phyloP scores from a whole-genome alignment of 352 stramenopile species.

The Phytophthora hibernalis region DNA sequence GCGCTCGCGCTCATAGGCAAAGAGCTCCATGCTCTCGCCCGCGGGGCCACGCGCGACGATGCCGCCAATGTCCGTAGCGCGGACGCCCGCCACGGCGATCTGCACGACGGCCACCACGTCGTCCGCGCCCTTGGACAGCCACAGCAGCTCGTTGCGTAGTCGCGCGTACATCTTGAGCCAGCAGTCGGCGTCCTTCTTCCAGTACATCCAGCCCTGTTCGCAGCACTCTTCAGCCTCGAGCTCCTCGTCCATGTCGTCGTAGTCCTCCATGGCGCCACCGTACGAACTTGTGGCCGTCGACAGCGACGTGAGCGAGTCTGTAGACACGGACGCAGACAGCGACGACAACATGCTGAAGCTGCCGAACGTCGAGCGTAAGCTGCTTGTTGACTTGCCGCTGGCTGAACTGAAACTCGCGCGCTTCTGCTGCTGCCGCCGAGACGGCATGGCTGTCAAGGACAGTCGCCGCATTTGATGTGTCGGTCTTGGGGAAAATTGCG shows the following conservation, averaged over 20 bases:
- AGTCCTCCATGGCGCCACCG: slow-evolving; percentile 47
- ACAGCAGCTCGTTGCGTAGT: slow-evolving; percentile 72
- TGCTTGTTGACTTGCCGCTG: slow-evolving; percentile 30
- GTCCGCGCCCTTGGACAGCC: slow-evolving; percentile 58
- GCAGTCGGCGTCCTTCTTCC: slow-evolving; percentile 63
- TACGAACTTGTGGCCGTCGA: slow-evolving; percentile 66
- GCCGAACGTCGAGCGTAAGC: slow-evolving; percentile 36
- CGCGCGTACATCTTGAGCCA: slow-evolving; percentile 85
- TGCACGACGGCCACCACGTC: slow-evolving; percentile 63
- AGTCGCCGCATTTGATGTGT: slow-evolving; percentile 34
- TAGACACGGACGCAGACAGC: slow-evolving; percentile 29
- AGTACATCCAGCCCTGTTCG: slow-evolving; percentile 80
- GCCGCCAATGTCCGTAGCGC: slow-evolving; percentile 53
- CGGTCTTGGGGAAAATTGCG: slow-evolving; percentile 27
- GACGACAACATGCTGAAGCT: slow-evolving; percentile 50
- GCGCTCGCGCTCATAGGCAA: slow-evolving; percentile 67
- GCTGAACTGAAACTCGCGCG: slow-evolving; percentile 23
- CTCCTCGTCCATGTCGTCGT: slow-evolving; percentile 36
- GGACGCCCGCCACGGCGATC: slow-evolving; percentile 66
- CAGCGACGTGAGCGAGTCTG: slow-evolving; percentile 40
- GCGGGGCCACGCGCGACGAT: slow-evolving; percentile 58
- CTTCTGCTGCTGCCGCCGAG: slow-evolving; percentile 34
- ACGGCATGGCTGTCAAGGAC: slow-evolving; percentile 45
- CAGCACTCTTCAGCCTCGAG: slow-evolving; percentile 33
- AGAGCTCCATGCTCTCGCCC: slow-evolving; percentile 80